Conservation (phyloP, 257 asterid species). For the Buddleja alternifolia region DNA sequence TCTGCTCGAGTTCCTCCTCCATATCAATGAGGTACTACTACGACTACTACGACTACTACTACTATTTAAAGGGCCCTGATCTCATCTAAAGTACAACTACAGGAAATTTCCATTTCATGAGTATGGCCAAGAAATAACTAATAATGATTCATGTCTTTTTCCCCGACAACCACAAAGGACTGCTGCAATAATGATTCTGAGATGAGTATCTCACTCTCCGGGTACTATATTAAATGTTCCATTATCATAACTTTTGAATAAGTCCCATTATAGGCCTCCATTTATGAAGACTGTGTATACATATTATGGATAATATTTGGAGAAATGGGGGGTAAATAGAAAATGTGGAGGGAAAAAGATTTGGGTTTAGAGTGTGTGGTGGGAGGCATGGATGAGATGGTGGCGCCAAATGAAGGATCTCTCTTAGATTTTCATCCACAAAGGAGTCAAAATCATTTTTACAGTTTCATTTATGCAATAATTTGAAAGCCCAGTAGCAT, state of each 20-base stretch:
- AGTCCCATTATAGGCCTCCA: constrained; percentile 36
- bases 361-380: constrained; percentile 58
- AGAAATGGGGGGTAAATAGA: constrained; percentile 12
- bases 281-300: not conserved
- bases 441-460: constrained; percentile 32
- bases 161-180: constrained; percentile 4
- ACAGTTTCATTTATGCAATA: constrained; percentile 12
- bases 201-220: constrained; percentile 19
- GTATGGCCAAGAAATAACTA: constrained; percentile 13
- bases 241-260: constrained; percentile 21
- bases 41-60: too few relatives aligned
- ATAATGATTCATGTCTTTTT: constrained; percentile 7
- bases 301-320: constrained; percentile 28
- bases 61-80: constrained; percentile 19
- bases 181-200: not conserved
- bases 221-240: constrained; percentile 21
- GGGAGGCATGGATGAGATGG: constrained; percentile 37
- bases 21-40: not conserved
- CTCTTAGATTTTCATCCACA: constrained; percentile 55
- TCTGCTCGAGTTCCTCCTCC: constrained; percentile 40
- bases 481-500: constrained; percentile 3
- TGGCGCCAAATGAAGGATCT: constrained; percentile 46
- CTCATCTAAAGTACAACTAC: constrained; percentile 18
- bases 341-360: constrained; percentile 29
- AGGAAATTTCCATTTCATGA: not conserved